Evolutionary conservation across 352 stramenopile genomes (phyloP).

Genomic region (Globisporangium splendens): DNA sequence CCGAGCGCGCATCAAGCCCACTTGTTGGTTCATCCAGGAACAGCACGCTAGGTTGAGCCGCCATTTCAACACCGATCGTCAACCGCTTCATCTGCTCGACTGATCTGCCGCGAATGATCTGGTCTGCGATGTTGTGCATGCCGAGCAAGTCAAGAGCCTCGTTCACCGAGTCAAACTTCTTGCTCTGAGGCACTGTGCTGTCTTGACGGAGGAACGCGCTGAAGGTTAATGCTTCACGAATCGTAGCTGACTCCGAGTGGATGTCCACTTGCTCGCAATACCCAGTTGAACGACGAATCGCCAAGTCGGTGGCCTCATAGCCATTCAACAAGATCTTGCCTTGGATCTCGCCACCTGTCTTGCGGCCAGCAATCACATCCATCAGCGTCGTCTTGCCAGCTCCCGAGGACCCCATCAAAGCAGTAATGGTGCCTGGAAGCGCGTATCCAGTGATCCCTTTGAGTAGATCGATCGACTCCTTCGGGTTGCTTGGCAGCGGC

Average conservation of each 20-base stretch:
- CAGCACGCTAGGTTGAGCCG: conserved; percentile 71
- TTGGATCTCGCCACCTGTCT: conserved; percentile 70
- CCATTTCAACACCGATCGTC: conserved; percentile 90
- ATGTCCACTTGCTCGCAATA: no score
- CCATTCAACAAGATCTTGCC: conserved; percentile 71
- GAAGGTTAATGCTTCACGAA: neutral
- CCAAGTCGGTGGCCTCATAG: conserved; percentile 40
- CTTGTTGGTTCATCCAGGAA: no score
- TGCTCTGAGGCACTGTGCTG: no score
- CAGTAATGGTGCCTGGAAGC: conserved; percentile 53
- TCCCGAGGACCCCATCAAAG: conserved; percentile 68
- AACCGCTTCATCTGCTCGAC: conserved; percentile 66
- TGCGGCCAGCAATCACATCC: conserved; percentile 94
- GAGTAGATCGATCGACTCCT: conserved; percentile 42
- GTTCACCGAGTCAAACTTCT: conserved; percentile 33
- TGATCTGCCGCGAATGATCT: conserved; percentile 53
- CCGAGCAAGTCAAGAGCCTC: conserved; percentile 52
- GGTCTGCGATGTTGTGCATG: conserved; percentile 53
- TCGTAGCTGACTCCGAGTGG: neutral
- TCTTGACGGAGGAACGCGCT: neutral
- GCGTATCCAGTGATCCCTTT: conserved; percentile 57
- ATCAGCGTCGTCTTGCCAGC: conserved; percentile 94
- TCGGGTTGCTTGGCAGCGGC: conserved; percentile 21
- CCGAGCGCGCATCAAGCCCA: no score
- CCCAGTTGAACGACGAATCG: conserved; percentile 44